phyloP scores from a whole-genome alignment of 257 asterid genomes.

The Ajuga chamaepitys region DNA sequence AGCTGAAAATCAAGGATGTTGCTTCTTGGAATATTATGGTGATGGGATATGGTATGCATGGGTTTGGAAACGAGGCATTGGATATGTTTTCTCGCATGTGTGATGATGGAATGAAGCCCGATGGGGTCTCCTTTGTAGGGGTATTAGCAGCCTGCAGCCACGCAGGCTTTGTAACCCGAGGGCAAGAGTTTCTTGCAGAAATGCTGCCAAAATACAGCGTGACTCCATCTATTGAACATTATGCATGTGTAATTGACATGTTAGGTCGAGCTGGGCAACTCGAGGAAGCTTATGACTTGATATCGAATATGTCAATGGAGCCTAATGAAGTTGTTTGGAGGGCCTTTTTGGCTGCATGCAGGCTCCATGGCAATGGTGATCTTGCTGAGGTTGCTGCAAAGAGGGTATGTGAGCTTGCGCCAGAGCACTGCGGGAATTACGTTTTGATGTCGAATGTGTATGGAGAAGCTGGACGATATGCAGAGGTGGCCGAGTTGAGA shows the following conservation, averaged over 20 bases:
- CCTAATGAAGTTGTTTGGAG: slow-evolving; percentile 83
- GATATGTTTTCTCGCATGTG: slow-evolving; percentile 51
- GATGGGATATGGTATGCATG: slow-evolving; percentile 82
- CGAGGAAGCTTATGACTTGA: slow-evolving; percentile 55
- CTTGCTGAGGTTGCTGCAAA: slow-evolving; percentile 55
- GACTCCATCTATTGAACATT: slow-evolving; percentile 58
- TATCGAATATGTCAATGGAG: slow-evolving; percentile 48
- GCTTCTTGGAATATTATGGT: slow-evolving; percentile 93
- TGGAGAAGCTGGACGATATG: slow-evolving; percentile 71
- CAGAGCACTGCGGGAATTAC: slow-evolving; percentile 71
- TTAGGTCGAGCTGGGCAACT: slow-evolving; percentile 79
- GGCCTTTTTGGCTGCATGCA: slow-evolving; percentile 67
- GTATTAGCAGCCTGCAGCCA: slow-evolving; percentile 81
- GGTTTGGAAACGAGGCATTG: slow-evolving; percentile 62
- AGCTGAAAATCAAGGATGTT: slow-evolving; percentile 41
- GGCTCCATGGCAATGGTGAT: slow-evolving; percentile 57
- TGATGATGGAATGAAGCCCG: slow-evolving; percentile 51
- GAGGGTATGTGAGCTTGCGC: slow-evolving; percentile 52
- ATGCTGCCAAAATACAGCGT: slow-evolving; percentile 54
- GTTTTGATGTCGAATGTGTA: slow-evolving; percentile 66
- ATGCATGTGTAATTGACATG: slow-evolving; percentile 79
- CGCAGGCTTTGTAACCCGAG: slow-evolving; percentile 53
- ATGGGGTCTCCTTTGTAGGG: slow-evolving; percentile 67
- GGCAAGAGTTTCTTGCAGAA: slow-evolving; percentile 46
- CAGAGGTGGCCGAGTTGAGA: slow-evolving; percentile 65